Evolutionary conservation across 1,139 yeast species (phyloP).

Genomic region (Candida tropicalis): DNA sequence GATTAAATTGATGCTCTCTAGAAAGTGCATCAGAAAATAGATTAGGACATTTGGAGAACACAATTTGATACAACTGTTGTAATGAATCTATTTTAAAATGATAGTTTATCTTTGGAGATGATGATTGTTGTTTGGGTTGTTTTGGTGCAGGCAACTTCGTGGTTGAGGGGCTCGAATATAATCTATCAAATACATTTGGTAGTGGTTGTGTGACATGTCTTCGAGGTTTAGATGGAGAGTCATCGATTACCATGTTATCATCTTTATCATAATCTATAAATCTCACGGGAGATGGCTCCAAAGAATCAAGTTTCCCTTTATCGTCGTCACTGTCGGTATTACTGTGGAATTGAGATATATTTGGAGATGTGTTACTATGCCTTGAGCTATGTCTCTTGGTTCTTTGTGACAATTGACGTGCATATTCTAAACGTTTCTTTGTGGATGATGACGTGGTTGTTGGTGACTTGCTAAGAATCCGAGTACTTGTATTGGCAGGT

Average conservation of each 20-base stretch:
- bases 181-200: constrained; percentile 15
- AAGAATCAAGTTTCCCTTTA: neutral
- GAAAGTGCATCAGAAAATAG: constrained; percentile 17
- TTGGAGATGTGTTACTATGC: neutral
- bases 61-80: constrained; percentile 22
- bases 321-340: neutral
- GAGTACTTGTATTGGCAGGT: constrained; percentile 8
- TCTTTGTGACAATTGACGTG: constrained; percentile 22
- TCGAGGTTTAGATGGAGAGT: constrained; percentile 14
- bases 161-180: constrained; percentile 12
- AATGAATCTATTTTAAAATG: constrained; percentile 20
- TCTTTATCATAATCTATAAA: neutral
- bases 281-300: constrained; percentile 10
- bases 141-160: constrained; percentile 5
- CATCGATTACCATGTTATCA: constrained; percentile 1
- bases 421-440: constrained; percentile 22
- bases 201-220: constrained; percentile 14
- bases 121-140: constrained; percentile 1
- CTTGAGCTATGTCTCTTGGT: constrained; percentile 20
- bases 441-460: constrained; percentile 10
- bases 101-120: constrained; percentile 2
- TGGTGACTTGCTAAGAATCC: constrained; percentile 9
- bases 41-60: constrained; percentile 26
- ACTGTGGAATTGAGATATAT: neutral
- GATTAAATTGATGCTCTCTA: neutral